Evolutionary conservation across 495 filamentous ascomycete genomes (phyloP).

Genomic region (Penicillium macrosclerotiorum): DNA sequence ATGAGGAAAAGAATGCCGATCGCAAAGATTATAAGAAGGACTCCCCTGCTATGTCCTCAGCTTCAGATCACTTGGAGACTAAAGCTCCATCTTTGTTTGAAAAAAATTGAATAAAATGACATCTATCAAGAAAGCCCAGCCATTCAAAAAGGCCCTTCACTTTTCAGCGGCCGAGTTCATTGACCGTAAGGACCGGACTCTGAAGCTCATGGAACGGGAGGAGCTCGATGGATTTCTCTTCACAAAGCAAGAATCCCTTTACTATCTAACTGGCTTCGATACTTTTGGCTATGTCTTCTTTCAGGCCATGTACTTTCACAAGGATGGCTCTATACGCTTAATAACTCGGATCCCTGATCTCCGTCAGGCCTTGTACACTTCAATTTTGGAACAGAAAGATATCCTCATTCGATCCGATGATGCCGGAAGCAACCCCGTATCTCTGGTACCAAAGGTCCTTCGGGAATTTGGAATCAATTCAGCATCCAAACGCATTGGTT

Average conservation of each 20-base stretch:
- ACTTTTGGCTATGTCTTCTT: constrained; percentile 30
- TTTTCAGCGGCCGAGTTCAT: constrained; percentile 19
- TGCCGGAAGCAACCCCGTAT: constrained; percentile 21
- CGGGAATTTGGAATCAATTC: constrained; percentile 19
- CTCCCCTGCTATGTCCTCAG: background rate
- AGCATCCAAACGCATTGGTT: constrained; percentile 19
- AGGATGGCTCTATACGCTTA: constrained; percentile 19
- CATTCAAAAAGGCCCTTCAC: constrained; percentile 21
- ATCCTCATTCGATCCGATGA: constrained; percentile 24
- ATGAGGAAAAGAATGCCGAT: constrained; percentile 2
- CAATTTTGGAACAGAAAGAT: constrained; percentile 16
- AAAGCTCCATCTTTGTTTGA: background rate
- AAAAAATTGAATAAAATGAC: constrained; percentile 6
- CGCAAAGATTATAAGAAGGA: constrained; percentile 1
- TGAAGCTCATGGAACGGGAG: constrained; percentile 21
- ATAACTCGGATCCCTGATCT: constrained; percentile 25
- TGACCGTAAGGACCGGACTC: constrained; percentile 9
- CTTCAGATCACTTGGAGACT: background rate
- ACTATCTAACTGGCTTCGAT: constrained; percentile 25
- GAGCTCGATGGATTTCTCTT: constrained; percentile 25
- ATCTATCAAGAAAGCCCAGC: constrained; percentile 13
- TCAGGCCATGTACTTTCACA: constrained; percentile 27
- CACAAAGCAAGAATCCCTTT: constrained; percentile 26
- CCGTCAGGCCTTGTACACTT: constrained; percentile 24
- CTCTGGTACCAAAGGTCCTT: constrained; percentile 19